phyloP scores from a whole-genome alignment of 257 asterid genomes.

The Forsythia suspensa region DNA sequence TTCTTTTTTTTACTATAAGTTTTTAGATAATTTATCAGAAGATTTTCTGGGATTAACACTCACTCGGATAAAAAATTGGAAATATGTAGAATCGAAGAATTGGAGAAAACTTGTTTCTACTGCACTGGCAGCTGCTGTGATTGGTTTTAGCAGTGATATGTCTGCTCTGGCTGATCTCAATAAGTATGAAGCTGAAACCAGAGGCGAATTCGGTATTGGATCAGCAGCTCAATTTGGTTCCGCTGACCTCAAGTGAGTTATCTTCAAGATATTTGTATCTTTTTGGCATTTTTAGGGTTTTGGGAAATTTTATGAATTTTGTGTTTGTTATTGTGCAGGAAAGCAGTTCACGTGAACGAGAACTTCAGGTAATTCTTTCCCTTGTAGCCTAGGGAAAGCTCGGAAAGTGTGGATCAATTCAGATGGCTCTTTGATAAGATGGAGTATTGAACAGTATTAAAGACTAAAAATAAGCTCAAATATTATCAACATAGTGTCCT shows the following conservation, averaged over 20 bases:
- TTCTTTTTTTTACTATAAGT: background rate
- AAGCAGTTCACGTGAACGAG: constrained; percentile 82
- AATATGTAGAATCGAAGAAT: constrained; percentile 46
- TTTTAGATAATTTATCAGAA: background rate
- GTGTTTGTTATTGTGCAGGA: constrained; percentile 51
- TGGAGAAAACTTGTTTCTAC: constrained; percentile 67
- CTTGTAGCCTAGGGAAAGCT: background rate
- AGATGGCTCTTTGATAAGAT: too few relatives aligned
- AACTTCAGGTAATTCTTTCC: constrained; percentile 70
- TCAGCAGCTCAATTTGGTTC: constrained; percentile 98
- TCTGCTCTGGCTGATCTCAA: constrained; percentile 84
- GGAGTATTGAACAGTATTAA: too few relatives aligned
- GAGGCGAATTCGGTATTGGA: constrained; percentile 97
- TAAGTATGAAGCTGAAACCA: constrained; percentile 87
- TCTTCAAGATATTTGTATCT: background rate
- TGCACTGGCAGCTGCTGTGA: constrained; percentile 80
- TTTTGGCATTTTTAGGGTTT: background rate
- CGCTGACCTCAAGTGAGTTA: constrained; percentile 77
- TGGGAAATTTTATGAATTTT: background rate
- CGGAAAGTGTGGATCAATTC: background rate
- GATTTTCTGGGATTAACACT: background rate
- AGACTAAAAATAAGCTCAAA: too few relatives aligned
- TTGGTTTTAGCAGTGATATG: constrained; percentile 51
- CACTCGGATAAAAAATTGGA: background rate
- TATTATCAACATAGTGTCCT: too few relatives aligned